Evolutionary conservation across 345 rosid species (phyloP).

Genomic region (Gossypium bickii): DNA sequence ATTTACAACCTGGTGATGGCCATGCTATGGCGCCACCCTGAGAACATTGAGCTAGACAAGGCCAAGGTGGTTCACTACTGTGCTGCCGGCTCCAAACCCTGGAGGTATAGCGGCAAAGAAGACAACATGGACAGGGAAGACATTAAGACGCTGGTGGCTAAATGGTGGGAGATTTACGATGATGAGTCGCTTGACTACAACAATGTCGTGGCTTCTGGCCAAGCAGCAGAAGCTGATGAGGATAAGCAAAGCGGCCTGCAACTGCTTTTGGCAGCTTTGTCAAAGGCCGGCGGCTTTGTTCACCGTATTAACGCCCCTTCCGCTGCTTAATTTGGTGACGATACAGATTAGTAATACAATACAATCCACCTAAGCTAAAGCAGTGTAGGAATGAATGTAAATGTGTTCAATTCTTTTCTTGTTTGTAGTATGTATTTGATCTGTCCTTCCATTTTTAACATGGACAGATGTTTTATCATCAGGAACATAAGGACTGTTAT

Average conservation of each 20-base stretch:
- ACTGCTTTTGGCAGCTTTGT: not conserved
- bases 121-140: constrained; percentile 58
- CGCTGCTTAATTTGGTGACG: not conserved
- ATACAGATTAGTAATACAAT: not conserved
- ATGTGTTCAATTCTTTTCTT: not conserved
- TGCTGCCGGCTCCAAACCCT: constrained; percentile 67
- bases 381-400: not conserved
- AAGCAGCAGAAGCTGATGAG: constrained; percentile 17
- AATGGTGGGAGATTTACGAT: constrained; percentile 56
- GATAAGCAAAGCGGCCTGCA: not conserved
- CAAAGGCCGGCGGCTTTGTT: not conserved
- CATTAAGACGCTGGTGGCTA: constrained; percentile 41
- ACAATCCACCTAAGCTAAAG: not conserved
- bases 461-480: too few species aligned
- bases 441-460: not conserved
- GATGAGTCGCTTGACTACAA: constrained; percentile 49
- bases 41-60: constrained; percentile 48
- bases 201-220: constrained; percentile 8
- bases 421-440: not conserved
- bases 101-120: constrained; percentile 61
- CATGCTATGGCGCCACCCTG: constrained; percentile 82
- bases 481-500: too few species aligned
- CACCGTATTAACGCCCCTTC: not conserved
- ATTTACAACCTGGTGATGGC: constrained; percentile 67
- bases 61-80: constrained; percentile 72